These are phyloP conservation scores for Cystofilobasidium capitatum DNA, from an alignment of 768 basidiomycete genomes.

Conservation along the genomic window DNA sequence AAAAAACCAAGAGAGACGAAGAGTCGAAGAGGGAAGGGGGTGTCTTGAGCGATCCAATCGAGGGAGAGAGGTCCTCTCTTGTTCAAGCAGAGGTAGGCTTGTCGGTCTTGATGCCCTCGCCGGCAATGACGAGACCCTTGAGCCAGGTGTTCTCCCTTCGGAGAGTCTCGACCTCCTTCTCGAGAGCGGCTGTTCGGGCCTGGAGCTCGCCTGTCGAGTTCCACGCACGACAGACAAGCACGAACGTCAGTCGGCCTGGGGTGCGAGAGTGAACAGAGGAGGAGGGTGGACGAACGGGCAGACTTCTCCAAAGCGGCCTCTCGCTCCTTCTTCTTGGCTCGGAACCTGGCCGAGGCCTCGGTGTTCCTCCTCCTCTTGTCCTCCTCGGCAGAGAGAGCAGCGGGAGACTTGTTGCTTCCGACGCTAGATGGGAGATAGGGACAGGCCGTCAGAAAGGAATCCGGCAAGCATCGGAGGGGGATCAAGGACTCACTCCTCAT, in stretches of 20 bases:
- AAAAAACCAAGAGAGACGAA: background rate
- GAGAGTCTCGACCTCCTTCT: constrained; percentile 81
- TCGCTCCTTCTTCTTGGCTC: constrained; percentile 90
- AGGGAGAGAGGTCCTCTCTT: too few species aligned
- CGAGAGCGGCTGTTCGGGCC: constrained; percentile 64
- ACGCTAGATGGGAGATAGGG: background rate
- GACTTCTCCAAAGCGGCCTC: constrained; percentile 78
- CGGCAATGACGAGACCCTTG: constrained; percentile 69
- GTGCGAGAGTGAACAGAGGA: background rate
- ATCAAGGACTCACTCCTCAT: constrained; percentile 22
- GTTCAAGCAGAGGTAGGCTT: too few species aligned
- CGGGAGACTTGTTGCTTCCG: constrained; percentile 30
- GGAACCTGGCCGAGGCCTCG: constrained; percentile 83
- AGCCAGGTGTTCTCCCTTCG: constrained; percentile 86
- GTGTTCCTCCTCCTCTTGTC: constrained; percentile 82
- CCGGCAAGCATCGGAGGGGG: background rate
- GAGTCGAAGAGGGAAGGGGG: background rate
- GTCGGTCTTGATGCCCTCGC: constrained; percentile 48
- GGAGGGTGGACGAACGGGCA: constrained; percentile 42
- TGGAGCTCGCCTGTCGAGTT: constrained; percentile 60
- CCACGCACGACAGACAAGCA: background rate
- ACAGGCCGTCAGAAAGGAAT: constrained; percentile 17
- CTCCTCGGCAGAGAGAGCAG: constrained; percentile 59
- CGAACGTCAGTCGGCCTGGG: background rate
- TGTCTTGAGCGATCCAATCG: background rate